Evolutionary conservation across 192 early-diverging fungal genomes (phyloP).

Genomic region (Gaertneriomyces sp.): DNA sequence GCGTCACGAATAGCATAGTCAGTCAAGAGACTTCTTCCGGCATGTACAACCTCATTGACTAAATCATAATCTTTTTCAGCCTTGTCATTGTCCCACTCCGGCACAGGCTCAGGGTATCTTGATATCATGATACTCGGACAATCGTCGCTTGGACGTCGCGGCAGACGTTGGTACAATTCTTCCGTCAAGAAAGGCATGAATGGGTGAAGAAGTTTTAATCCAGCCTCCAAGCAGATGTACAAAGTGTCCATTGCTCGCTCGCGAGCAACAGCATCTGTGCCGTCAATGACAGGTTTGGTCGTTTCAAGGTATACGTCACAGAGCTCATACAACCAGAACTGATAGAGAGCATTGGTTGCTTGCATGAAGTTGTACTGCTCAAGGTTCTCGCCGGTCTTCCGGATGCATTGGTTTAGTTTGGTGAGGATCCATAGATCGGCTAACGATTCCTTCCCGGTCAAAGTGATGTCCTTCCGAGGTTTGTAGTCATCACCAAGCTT

Average conservation of each 20-base stretch:
- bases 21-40: constrained; percentile 71
- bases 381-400: constrained; percentile 72
- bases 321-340: constrained; percentile 95
- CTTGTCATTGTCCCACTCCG: constrained; percentile 52
- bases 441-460: constrained; percentile 78
- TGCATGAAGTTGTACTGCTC: constrained; percentile 87
- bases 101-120: constrained; percentile 47
- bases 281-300: constrained; percentile 79
- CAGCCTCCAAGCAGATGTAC: constrained; percentile 92
- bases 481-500: constrained; percentile 89
- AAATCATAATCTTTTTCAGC: constrained; percentile 79
- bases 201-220: constrained; percentile 89
- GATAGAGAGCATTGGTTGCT: constrained; percentile 81
- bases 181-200: constrained; percentile 99
- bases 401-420: constrained; percentile 78
- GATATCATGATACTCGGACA: constrained; percentile 70
- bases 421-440: constrained; percentile 92
- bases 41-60: constrained; percentile 70
- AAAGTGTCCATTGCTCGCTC: constrained; percentile 72
- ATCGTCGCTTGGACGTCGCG: constrained; percentile 69
- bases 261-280: constrained; percentile 51
- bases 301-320: constrained; percentile 92
- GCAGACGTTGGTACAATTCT: constrained; percentile 95
- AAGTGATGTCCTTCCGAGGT: constrained; percentile 51
- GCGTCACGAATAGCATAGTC: constrained; percentile 76